Conservation (phyloP, 495 filamentous ascomycete genomes). For the Penicillium chermesinum region DNA sequence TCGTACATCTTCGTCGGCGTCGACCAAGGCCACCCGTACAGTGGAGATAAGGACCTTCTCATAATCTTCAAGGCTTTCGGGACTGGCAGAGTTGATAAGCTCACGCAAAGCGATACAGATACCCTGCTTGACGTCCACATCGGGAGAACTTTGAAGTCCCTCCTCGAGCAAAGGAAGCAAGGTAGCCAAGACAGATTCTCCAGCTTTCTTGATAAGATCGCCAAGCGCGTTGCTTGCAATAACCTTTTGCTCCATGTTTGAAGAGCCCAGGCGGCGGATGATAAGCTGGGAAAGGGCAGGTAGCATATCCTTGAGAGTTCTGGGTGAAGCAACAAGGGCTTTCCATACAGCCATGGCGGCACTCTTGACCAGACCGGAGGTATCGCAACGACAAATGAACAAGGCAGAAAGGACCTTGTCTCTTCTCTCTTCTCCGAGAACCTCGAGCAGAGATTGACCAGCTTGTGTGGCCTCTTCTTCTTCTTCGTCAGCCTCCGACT, state of each 20-base stretch:
- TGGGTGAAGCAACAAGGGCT: constrained; percentile 86
- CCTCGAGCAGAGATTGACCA: constrained; percentile 83
- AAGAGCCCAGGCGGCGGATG: constrained; percentile 87
- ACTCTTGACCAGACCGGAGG: constrained; percentile 81
- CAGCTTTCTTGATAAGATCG: constrained; percentile 93
- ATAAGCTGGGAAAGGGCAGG: constrained; percentile 91
- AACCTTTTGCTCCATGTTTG: constrained; percentile 96
- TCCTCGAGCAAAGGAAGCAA: constrained; percentile 90
- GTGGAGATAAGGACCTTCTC: constrained; percentile 93
- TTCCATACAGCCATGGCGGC: constrained; percentile 96
- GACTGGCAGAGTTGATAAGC: constrained; percentile 85
- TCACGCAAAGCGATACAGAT: constrained; percentile 95
- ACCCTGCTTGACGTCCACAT: constrained; percentile 92
- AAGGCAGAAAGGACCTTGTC: constrained; percentile 92
- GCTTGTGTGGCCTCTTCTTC: constrained; percentile 75
- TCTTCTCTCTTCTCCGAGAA: constrained; percentile 89
- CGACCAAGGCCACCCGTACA: constrained; percentile 87
- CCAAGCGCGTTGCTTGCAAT: constrained; percentile 96
- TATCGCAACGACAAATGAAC: constrained; percentile 98
- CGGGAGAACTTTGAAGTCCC: constrained; percentile 78
- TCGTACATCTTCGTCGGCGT: constrained; percentile 80
- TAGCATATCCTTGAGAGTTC: constrained; percentile 88
- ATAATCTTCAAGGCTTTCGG: constrained; percentile 85
- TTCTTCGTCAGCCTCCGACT: constrained; percentile 75
- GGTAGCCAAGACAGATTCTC: constrained; percentile 83